phyloP scores from a whole-genome alignment of 2,329 filamentous ascomycete species.

The Paradendryphiella salina region DNA sequence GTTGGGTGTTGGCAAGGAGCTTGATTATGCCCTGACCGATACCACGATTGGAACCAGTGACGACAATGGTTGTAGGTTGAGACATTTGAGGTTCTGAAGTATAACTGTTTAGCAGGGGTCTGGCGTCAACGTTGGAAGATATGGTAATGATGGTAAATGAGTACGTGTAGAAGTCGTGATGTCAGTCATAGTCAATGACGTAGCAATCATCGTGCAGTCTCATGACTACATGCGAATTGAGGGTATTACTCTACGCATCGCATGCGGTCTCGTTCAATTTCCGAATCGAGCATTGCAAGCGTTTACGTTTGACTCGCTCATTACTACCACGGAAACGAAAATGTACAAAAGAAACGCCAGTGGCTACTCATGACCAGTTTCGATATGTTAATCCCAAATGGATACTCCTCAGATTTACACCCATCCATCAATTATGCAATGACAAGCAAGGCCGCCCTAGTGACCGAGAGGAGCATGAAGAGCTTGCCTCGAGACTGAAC shows the following conservation, averaged over 20 bases:
- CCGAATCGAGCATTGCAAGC: too few relatives aligned
- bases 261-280: too few relatives aligned
- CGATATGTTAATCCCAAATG: too few relatives aligned
- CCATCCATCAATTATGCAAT: slow-evolving; percentile 5
- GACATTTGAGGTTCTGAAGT: slow-evolving; percentile 9
- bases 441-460: neutral
- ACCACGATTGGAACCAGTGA: slow-evolving; percentile 30
- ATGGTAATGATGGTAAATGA: neutral
- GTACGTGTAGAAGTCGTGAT: slow-evolving; percentile 4
- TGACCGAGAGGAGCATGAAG: neutral
- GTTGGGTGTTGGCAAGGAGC: slow-evolving; percentile 23
- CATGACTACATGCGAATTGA: neutral
- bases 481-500: neutral
- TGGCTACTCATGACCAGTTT: too few relatives aligned
- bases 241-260: neutral
- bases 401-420: neutral
- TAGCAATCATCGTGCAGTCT: neutral
- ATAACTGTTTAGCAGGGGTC: too few relatives aligned
- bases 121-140: neutral
- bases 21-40: slow-evolving; percentile 28
- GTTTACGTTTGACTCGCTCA: too few relatives aligned
- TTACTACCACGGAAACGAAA: too few relatives aligned
- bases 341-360: too few relatives aligned
- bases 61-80: slow-evolving; percentile 21
- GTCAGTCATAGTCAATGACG: slow-evolving; percentile 6